Conservation (phyloP, 2,329 filamentous ascomycete genomes). For the Hymenoscyphus albidus region DNA sequence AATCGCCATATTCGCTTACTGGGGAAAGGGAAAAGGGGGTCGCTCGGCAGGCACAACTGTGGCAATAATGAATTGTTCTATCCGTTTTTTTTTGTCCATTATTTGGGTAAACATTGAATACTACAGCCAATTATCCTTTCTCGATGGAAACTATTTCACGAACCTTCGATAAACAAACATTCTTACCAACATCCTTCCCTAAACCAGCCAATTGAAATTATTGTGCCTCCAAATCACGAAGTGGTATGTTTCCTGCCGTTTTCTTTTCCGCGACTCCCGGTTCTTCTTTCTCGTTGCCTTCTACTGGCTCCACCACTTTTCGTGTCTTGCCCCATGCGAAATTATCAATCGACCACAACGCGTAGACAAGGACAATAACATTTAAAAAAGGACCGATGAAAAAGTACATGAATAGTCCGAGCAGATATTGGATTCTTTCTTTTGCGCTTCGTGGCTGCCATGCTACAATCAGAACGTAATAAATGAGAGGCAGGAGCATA, state of each 20-base stretch:
- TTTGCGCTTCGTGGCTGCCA: conserved; percentile 30
- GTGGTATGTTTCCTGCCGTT: background rate
- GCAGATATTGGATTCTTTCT: conserved; percentile 31
- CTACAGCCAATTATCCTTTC: background rate
- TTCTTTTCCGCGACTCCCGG: background rate
- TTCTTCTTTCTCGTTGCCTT: background rate
- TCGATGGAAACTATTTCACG: background rate
- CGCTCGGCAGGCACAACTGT: background rate
- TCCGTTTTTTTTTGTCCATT: background rate
- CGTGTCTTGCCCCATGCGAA: conserved; percentile 46
- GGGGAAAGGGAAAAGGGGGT: background rate
- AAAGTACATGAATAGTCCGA: conserved; percentile 31
- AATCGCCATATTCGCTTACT: background rate
- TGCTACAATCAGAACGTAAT: conserved; percentile 30
- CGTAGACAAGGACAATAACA: conserved; percentile 42
- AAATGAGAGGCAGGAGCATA: conserved; percentile 33
- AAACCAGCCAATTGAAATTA: background rate
- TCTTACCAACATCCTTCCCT: background rate
- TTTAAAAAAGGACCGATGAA: conserved; percentile 40
- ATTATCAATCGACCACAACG: conserved; percentile 42
- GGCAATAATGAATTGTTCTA: background rate
- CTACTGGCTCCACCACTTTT: conserved; percentile 19
- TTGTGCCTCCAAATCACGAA: background rate
- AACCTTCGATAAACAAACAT: background rate
- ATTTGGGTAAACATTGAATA: background rate